phyloP scores from a whole-genome alignment of 2,329 filamentous ascomycete genomes.

The Emergomyces pasteurianus region DNA sequence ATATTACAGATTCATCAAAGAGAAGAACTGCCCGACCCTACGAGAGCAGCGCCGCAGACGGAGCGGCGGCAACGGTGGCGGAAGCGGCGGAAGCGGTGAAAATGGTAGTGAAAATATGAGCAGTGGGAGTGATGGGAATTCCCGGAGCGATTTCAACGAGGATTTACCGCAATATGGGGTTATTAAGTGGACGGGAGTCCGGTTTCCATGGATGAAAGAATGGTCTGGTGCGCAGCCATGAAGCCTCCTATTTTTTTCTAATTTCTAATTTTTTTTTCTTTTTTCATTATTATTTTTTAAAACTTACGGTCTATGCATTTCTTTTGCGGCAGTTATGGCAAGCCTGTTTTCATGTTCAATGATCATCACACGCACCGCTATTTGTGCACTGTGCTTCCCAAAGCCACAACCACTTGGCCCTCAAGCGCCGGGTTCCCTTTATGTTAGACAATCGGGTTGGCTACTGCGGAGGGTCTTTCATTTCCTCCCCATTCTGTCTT shows the following conservation, averaged over 20 bases:
- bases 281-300: not conserved
- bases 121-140: conserved; percentile 6
- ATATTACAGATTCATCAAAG: conserved; percentile 38
- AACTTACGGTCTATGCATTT: no score
- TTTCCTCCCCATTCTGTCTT: not conserved
- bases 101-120: conserved; percentile 3
- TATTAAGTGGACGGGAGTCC: conserved; percentile 26
- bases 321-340: not conserved
- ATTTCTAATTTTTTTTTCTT: not conserved
- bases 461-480: not conserved
- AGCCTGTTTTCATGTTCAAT: not conserved
- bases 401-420: not conserved
- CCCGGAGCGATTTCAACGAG: conserved; percentile 8
- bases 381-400: not conserved
- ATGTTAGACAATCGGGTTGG: not conserved
- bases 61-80: conserved; percentile 5
- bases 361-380: not conserved
- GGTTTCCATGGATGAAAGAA: conserved; percentile 35
- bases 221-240: not conserved
- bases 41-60: conserved; percentile 26
- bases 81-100: conserved; percentile 5
- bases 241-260: not conserved
- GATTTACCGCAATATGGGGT: conserved; percentile 29
- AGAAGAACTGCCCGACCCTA: conserved; percentile 33
- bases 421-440: not conserved